Percentiles rank a stretch among this genome's conserved stretches.
Conservation (phyloP, 164 flowering plant species). For the Magnolia officinalis region DNA sequence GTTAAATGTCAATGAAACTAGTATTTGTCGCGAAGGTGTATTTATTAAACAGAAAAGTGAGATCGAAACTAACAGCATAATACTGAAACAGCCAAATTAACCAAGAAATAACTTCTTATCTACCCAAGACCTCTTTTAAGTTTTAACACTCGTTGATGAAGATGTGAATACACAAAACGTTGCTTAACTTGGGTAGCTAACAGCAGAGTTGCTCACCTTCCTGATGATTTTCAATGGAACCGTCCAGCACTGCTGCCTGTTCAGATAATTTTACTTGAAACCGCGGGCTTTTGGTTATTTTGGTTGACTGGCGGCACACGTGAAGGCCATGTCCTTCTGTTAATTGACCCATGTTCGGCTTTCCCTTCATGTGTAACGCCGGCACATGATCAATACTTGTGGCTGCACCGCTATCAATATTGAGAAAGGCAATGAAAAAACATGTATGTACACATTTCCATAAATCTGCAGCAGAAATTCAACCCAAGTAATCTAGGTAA, state of each 20-base stretch:
- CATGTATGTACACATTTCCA: neutral
- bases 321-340: constrained; percentile 26
- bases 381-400: constrained; percentile 20
- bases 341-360: constrained; percentile 11
- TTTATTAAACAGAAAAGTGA: neutral
- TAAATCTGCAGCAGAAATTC: neutral
- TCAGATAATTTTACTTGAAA: constrained; percentile 22
- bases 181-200: neutral
- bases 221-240: constrained; percentile 8
- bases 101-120: neutral
- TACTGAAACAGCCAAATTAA: neutral
- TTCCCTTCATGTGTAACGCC: constrained; percentile 30
- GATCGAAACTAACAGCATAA: neutral
- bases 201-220: constrained; percentile 20
- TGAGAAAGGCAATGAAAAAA: neutral
- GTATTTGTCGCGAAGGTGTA: neutral
- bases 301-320: constrained; percentile 22
- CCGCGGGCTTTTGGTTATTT: constrained; percentile 29
- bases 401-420: constrained; percentile 8
- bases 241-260: constrained; percentile 16
- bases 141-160: neutral
- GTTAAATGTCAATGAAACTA: neutral
- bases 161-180: neutral
- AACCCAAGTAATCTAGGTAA: too few relatives aligned
- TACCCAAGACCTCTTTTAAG: neutral